Evolutionary conservation across 306 rosid species (phyloP), one percentile per base, ranked within the genome.

Genomic region (Rubus parviflorus): DNA sequence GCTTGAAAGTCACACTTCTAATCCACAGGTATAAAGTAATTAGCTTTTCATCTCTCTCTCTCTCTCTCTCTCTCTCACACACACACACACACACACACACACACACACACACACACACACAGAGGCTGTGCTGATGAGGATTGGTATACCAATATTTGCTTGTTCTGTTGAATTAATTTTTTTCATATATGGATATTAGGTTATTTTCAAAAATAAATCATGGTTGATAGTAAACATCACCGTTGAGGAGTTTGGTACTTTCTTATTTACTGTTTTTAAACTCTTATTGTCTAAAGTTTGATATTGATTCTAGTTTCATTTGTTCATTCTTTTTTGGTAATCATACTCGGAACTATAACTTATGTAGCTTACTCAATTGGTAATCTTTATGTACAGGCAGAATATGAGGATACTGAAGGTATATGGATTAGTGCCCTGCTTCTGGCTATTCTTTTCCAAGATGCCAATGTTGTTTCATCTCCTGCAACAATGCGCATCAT

Each of bases 401-500:
- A 92, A 80, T 89, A 75, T 77, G 97, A 88, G 86, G 98, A 92
- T 78, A 69, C 88, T 14, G 97, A 95, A 85, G 93, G 97, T 83
- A 83, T 92, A 86, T 92, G 98, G 98, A 88, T 92, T 79, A 90
- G 86, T 82, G 89, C 92, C 83, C 82, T 92, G 88, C 90, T 95
- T 68, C 88, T 90, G 76, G 91, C 98, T 72, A 82, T 89, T 84
- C 85, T 95, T 78, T 95, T 95, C 81, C 95, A 92, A 87, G 98
- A 95, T 79, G 83, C 79, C 79, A 82, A 82, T 72, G 83, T 90
- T 49, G 84, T 81, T 87, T 78, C 74, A 41, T 90, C 90, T 54
- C 86, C 91, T 51, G 88, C 86, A 64, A 89, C 96, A 73, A 85
- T 92, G 93, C 80, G 70, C 69, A 86, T 89, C 80, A 89, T 92